phyloP scores from a whole-genome alignment of 306 rosid genomes.

The Amphicarpaea edgeworthii region DNA sequence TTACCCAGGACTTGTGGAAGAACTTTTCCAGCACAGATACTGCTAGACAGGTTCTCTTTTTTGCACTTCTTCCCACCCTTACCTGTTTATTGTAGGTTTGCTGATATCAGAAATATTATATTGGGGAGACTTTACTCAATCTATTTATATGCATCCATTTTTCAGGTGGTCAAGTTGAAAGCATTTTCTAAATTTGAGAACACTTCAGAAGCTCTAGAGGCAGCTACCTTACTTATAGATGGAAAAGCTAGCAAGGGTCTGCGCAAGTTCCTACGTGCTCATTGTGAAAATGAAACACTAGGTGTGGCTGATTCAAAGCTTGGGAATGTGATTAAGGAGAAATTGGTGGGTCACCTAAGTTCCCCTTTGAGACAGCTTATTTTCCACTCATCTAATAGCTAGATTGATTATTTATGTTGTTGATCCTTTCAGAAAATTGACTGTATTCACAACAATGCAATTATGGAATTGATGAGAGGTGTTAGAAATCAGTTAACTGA shows the following conservation, averaged over 20 bases:
- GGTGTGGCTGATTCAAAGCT: constrained; percentile 95
- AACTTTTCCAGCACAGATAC: constrained; percentile 70
- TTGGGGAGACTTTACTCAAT: not conserved
- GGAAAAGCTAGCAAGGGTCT: constrained; percentile 92
- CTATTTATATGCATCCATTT: not conserved
- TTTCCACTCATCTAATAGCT: not conserved
- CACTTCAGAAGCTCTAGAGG: constrained; percentile 87
- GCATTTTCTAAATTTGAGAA: constrained; percentile 92
- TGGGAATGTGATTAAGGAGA: constrained; percentile 85
- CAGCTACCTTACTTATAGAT: constrained; percentile 76
- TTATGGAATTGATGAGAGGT: constrained; percentile 97
- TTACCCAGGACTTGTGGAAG: constrained; percentile 69
- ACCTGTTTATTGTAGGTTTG: not conserved
- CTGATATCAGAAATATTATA: not conserved
- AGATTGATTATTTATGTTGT: not conserved
- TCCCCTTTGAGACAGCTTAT: not conserved
- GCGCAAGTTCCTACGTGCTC: constrained; percentile 82
- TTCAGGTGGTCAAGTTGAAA: constrained; percentile 81
- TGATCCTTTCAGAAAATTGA: constrained; percentile 78
- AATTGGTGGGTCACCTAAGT: constrained; percentile 61
- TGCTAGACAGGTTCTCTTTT: constrained; percentile 76
- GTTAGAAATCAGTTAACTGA: constrained; percentile 83
- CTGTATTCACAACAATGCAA: constrained; percentile 77
- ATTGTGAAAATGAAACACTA: constrained; percentile 77
- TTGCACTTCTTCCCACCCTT: not conserved